Percentiles rank a stretch among this genome's conserved stretches.
phyloP scores from a whole-genome alignment of 75 land plant species.

The Chamaecyparis obtusa region DNA sequence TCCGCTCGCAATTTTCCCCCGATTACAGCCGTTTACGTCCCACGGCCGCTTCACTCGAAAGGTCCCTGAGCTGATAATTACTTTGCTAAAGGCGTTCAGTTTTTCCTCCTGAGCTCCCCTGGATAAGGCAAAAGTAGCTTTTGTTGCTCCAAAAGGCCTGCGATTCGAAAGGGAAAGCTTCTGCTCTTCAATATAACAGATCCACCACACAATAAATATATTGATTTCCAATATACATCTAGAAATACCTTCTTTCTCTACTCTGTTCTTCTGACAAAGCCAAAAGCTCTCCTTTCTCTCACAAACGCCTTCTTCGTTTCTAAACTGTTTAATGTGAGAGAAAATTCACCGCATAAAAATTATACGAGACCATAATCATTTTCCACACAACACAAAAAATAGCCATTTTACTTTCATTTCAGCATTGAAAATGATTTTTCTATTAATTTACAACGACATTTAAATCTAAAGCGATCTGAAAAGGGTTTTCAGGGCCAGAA shows the following conservation, averaged over 20 bases:
- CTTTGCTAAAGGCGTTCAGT: neutral
- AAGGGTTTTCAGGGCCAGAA: too few species aligned
- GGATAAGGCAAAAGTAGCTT: neutral
- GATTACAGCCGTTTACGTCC: neutral
- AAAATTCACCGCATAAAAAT: neutral
- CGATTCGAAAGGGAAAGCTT: neutral
- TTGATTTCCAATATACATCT: neutral
- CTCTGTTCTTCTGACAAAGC: neutral
- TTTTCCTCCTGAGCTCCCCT: neutral
- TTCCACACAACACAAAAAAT: neutral
- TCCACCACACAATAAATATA: neutral
- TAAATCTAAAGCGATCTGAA: too few species aligned
- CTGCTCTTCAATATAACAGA: neutral
- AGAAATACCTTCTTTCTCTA: neutral
- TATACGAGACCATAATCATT: neutral
- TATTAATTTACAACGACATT: neutral
- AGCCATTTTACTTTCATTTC: neutral
- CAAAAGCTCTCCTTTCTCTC: conserved; percentile 2
- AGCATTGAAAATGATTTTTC: neutral
- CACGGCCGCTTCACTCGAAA: neutral
- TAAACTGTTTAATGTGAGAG: neutral
- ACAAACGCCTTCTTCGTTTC: neutral
- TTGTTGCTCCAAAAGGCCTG: neutral
- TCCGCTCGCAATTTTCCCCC: neutral
- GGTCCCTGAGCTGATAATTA: neutral